Evolutionary conservation across 352 stramenopile genomes (phyloP).

Genomic region (Phytophthora sp.): DNA sequence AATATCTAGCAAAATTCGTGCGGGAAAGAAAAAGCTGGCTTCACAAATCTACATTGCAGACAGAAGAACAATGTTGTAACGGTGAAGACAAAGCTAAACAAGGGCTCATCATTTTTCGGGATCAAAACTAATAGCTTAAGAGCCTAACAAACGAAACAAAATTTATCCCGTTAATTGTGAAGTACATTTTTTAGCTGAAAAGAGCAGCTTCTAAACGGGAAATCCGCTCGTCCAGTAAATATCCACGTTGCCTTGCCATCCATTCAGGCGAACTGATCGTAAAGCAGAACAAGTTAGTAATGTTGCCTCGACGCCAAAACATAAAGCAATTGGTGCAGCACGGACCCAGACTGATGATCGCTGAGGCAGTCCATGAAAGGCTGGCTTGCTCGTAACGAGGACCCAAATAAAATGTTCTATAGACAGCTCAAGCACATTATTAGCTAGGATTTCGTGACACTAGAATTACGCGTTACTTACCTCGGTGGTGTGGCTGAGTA

Average conservation of each 20-base stretch:
- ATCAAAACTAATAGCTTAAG: too few species aligned
- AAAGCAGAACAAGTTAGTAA: not conserved
- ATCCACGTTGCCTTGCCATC: constrained; percentile 45
- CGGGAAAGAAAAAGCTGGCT: too few species aligned
- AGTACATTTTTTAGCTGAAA: constrained; percentile 39
- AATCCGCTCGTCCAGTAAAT: constrained; percentile 50
- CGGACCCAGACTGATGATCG: constrained; percentile 52
- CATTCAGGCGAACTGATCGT: constrained; percentile 53
- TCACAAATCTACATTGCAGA: too few species aligned
- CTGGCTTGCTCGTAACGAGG: constrained; percentile 52
- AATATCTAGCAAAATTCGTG: too few species aligned
- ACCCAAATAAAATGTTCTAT: constrained; percentile 54
- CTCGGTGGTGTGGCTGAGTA: constrained; percentile 72
- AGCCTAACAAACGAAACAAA: too few species aligned
- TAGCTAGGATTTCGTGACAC: not conserved
- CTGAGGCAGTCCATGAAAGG: constrained; percentile 64
- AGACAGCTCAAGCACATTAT: not conserved
- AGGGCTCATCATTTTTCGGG: too few species aligned
- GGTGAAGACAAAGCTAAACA: too few species aligned
- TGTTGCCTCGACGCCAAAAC: too few species aligned
- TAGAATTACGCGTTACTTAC: constrained; percentile 9
- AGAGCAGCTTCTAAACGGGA: constrained; percentile 47
- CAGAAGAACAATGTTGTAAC: too few species aligned
- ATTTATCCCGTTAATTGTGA: too few species aligned
- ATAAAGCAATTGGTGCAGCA: not conserved